Evolutionary conservation across 75 land plant genomes (phyloP).

Genomic region (Larix kaempferi): DNA sequence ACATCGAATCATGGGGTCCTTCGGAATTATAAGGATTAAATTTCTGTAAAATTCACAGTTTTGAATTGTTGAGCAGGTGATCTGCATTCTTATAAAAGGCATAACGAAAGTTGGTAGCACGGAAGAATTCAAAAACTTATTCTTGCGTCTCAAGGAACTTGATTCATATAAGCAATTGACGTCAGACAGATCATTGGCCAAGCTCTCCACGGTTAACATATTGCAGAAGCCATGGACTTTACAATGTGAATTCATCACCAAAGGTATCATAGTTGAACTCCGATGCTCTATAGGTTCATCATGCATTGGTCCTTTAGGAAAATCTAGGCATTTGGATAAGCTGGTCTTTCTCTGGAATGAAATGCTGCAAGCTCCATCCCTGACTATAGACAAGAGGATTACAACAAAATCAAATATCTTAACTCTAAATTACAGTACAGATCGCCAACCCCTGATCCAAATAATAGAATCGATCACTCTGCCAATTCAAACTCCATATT

Average conservation of each 20-base stretch:
- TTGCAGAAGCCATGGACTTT: too few species aligned
- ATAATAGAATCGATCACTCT: too few species aligned
- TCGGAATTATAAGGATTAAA: too few species aligned
- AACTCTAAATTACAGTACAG: too few species aligned
- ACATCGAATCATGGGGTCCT: too few species aligned
- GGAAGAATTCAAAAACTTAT: slow-evolving; percentile 19
- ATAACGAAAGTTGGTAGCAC: slow-evolving; percentile 8
- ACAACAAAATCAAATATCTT: too few species aligned
- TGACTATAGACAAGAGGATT: too few species aligned
- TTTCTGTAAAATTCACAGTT: too few species aligned
- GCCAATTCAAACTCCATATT: too few species aligned
- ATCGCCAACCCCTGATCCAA: too few species aligned
- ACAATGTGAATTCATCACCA: too few species aligned
- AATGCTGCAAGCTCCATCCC: slow-evolving; percentile 56
- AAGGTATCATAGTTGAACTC: slow-evolving; percentile 46
- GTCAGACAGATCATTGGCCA: slow-evolving; percentile 36
- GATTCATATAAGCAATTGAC: slow-evolving; percentile 64
- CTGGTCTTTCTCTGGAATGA: slow-evolving; percentile 56
- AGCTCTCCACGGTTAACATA: slow-evolving; percentile 22
- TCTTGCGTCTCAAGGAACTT: slow-evolving; percentile 43
- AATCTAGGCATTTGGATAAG: too few species aligned
- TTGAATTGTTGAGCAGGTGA: slow-evolving; percentile 33
- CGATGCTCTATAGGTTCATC: slow-evolving; percentile 19
- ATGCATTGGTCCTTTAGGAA: slow-evolving; percentile 29
- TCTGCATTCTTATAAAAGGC: slow-evolving; percentile 45